Conservation (phyloP, 805 yeast species). For the Lachancea meyersii region DNA sequence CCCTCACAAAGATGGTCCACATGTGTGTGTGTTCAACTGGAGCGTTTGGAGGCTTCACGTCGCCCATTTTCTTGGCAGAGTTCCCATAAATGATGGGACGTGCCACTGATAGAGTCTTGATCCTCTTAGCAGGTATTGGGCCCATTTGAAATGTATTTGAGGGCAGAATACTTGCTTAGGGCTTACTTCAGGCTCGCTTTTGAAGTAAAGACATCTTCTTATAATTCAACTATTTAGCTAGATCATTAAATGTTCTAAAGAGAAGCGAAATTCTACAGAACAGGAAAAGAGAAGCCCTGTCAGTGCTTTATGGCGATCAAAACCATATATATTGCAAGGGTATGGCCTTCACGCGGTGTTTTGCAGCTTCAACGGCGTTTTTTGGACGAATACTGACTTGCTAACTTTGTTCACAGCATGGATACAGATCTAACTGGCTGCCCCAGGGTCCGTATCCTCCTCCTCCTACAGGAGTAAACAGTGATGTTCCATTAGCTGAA, state of each 20-base stretch:
- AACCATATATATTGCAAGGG: constrained; percentile 62
- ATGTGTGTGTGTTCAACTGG: constrained; percentile 90
- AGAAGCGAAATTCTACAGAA: not conserved
- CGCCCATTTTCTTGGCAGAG: constrained; percentile 61
- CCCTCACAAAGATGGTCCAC: constrained; percentile 89
- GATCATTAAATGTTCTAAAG: not conserved
- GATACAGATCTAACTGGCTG: constrained; percentile 84
- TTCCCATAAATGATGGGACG: constrained; percentile 82
- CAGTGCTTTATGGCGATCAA: constrained; percentile 39
- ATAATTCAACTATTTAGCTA: too few species aligned
- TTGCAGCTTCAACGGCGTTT: too few species aligned
- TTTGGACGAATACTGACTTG: not conserved
- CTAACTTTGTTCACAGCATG: constrained; percentile 47
- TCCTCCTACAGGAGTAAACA: constrained; percentile 82
- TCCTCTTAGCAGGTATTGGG: constrained; percentile 22
- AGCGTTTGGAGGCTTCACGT: constrained; percentile 49
- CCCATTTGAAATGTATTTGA: not conserved
- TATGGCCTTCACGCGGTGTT: constrained; percentile 13
- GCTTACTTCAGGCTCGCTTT: not conserved
- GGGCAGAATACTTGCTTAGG: not conserved
- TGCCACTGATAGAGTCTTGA: constrained; percentile 57
- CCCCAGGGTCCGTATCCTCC: constrained; percentile 62
- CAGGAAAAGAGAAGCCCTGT: not conserved
- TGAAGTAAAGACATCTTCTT: too few species aligned
- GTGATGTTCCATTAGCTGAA: constrained; percentile 81